phyloP scores from a whole-genome alignment of 495 filamentous ascomycete species.

The Annulohypoxylon maeteangense region DNA sequence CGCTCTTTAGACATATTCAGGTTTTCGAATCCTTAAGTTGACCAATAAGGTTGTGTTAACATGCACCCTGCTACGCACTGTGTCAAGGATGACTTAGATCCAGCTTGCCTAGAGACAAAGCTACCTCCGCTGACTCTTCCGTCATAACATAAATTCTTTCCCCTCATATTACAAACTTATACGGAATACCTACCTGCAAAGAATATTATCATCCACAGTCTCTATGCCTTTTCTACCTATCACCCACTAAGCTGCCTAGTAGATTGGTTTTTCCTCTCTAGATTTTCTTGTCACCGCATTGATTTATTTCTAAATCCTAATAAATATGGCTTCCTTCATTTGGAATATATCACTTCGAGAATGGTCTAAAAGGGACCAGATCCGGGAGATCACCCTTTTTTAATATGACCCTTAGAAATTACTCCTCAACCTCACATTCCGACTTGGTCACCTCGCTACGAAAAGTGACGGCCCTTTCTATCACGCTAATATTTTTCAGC shows the following conservation, averaged over 20 bases:
- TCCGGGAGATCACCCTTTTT: background rate
- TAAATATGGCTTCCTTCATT: conserved; percentile 5
- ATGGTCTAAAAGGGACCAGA: background rate
- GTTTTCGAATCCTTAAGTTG: background rate
- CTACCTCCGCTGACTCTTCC: conserved; percentile 32
- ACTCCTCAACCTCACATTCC: conserved; percentile 12
- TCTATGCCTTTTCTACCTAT: conserved; percentile 23
- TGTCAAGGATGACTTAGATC: conserved; percentile 30
- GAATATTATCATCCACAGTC: conserved; percentile 23
- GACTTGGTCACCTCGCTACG: conserved; percentile 15
- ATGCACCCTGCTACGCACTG: conserved; percentile 28
- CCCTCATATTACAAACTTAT: conserved; percentile 42
- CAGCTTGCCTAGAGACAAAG: conserved; percentile 15
- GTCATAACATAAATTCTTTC: conserved; percentile 41
- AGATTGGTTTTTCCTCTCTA: conserved; percentile 15
- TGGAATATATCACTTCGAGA: conserved; percentile 9
- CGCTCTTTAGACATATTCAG: conserved; percentile 11
- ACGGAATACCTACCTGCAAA: conserved; percentile 23
- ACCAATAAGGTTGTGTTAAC: conserved; percentile 5
- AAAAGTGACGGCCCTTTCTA: conserved; percentile 15
- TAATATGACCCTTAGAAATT: conserved; percentile 11
- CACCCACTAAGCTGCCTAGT: conserved; percentile 2
- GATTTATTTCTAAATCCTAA: conserved; percentile 6
- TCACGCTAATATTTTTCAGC: conserved; percentile 32
- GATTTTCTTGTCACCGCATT: conserved; percentile 17